phyloP scores from a whole-genome alignment of 192 early-diverging fungal species.

The Phlyctochytrium bullatum region DNA sequence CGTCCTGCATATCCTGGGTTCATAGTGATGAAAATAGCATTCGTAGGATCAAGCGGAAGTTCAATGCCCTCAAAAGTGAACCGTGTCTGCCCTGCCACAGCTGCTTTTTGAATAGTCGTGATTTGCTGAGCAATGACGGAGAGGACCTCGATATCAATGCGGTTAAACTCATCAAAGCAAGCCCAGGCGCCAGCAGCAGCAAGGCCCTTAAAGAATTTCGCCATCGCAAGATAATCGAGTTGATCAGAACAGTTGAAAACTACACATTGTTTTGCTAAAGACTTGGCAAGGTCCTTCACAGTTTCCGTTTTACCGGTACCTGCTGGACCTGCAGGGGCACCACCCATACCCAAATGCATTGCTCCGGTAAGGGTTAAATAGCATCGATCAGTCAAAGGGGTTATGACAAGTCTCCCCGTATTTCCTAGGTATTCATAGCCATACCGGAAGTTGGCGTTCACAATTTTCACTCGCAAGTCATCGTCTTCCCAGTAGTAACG shows the following conservation, averaged over 20 bases:
- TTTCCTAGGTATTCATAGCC: constrained; percentile 63
- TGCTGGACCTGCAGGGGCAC: constrained; percentile 59
- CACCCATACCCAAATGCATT: constrained; percentile 64
- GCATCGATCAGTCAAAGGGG: constrained; percentile 59
- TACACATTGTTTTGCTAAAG: constrained; percentile 62
- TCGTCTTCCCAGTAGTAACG: constrained; percentile 64
- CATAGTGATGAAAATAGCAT: constrained; percentile 67
- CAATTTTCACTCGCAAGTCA: constrained; percentile 59
- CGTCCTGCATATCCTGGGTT: constrained; percentile 65
- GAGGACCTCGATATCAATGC: constrained; percentile 64
- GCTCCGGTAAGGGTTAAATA: constrained; percentile 58
- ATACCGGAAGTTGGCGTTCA: constrained; percentile 60
- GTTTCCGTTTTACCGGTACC: constrained; percentile 65
- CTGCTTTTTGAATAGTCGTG: constrained; percentile 60
- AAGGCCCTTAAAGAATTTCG: constrained; percentile 62
- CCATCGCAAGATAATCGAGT: constrained; percentile 63
- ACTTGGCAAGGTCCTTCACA: constrained; percentile 59
- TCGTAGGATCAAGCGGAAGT: constrained; percentile 52
- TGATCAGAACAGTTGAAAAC: constrained; percentile 67
- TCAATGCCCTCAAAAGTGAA: constrained; percentile 63
- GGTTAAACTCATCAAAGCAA: constrained; percentile 65
- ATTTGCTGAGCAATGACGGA: constrained; percentile 65
- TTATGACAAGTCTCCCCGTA: constrained; percentile 58
- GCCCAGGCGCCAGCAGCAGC: constrained; percentile 62
- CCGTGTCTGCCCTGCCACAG: constrained; percentile 41